A percentile compares a stretch with the other conserved stretches of the same genome.
Conservation (phyloP, 1,139 yeast species). For the Meyerozyma smithsonii region DNA sequence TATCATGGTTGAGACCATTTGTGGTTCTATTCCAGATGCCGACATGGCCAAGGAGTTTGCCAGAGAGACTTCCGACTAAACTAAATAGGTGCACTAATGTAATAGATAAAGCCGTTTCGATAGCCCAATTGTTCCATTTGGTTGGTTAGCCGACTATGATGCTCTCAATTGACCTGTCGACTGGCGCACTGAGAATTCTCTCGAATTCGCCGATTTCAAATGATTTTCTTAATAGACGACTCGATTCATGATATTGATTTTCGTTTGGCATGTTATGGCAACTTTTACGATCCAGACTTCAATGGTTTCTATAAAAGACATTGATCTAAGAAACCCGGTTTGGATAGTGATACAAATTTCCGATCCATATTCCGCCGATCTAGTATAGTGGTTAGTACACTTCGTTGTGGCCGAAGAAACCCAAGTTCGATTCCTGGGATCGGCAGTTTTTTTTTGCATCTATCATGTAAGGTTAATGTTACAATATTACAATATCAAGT, state of each 20-base stretch:
- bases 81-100: not conserved
- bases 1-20: constrained; percentile 94
- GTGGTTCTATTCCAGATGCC: constrained; percentile 93
- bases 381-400: constrained; percentile 44
- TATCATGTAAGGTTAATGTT: not conserved
- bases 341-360: not conserved
- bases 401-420: not conserved
- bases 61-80: constrained; percentile 54
- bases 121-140: too few relatives aligned
- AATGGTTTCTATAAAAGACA: too few relatives aligned
- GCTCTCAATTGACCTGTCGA: too few relatives aligned
- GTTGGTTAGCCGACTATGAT: too few relatives aligned
- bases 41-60: constrained; percentile 88
- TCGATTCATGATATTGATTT: too few relatives aligned
- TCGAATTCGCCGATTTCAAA: too few relatives aligned
- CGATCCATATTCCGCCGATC: constrained; percentile 23
- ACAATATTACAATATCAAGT: too few relatives aligned
- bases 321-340: too few relatives aligned
- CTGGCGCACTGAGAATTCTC: too few relatives aligned
- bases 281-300: too few relatives aligned
- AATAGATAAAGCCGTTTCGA: not conserved
- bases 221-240: too few relatives aligned
- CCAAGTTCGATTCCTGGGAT: constrained; percentile 45
- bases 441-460: constrained; percentile 24
- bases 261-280: too few relatives aligned